phyloP scores from a whole-genome alignment of 805 yeast genomes.

The Myxozyma mucilagina region DNA sequence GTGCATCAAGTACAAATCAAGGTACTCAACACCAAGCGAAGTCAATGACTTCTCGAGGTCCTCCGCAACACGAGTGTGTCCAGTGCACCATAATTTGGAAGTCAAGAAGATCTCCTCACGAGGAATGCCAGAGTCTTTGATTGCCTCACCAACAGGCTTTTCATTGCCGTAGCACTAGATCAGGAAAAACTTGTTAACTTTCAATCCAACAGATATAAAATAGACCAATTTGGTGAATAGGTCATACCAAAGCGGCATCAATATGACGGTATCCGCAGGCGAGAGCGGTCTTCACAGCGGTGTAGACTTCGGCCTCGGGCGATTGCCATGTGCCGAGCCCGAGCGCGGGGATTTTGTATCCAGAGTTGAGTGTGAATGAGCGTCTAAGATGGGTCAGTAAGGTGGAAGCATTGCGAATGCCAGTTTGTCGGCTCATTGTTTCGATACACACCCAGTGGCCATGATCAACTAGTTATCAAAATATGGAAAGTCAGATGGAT shows the following conservation, averaged over 20 bases:
- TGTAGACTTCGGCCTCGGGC: slow-evolving; percentile 52
- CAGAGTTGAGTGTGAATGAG: slow-evolving; percentile 53
- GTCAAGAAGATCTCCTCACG: slow-evolving; percentile 48
- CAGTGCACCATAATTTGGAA: slow-evolving; percentile 46
- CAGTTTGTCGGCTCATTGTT: neutral
- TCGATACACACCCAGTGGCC: slow-evolving; percentile 3
- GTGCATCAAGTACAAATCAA: slow-evolving; percentile 76
- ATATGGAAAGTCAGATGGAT: neutral
- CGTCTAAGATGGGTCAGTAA: slow-evolving; percentile 27
- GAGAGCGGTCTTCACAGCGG: slow-evolving; percentile 56
- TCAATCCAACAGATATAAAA: neutral
- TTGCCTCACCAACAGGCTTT: slow-evolving; percentile 55
- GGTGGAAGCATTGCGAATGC: neutral
- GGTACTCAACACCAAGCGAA: slow-evolving; percentile 68
- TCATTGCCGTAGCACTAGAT: slow-evolving; percentile 59
- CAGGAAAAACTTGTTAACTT: neutral
- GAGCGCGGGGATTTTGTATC: slow-evolving; percentile 61
- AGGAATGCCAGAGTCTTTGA: slow-evolving; percentile 50
- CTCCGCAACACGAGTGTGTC: slow-evolving; percentile 45
- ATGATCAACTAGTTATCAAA: neutral
- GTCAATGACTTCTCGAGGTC: slow-evolving; percentile 61
- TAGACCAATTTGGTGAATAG: no score
- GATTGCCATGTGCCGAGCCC: slow-evolving; percentile 78
- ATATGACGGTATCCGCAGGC: slow-evolving; percentile 70
- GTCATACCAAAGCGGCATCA: slow-evolving; percentile 62